These are phyloP conservation scores for Teunomyces pallodes DNA, from an alignment of 805 yeast genomes.

Conservation along the genomic window DNA sequence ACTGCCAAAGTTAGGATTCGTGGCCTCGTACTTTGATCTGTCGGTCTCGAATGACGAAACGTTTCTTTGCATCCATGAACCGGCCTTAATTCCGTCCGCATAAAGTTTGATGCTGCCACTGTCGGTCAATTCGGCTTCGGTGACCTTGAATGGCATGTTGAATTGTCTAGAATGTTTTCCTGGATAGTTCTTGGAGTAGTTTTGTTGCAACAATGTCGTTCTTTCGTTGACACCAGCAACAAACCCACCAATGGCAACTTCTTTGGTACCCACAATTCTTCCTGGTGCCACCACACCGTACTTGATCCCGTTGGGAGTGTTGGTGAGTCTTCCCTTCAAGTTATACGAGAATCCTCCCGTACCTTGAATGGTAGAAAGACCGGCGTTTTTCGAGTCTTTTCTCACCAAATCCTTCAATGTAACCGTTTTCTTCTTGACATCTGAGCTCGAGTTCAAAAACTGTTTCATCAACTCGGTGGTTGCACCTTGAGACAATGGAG, in stretches of 20 bases:
- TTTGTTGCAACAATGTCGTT: constrained; percentile 32
- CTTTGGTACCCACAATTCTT: constrained; percentile 51
- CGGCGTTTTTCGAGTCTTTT: constrained; percentile 11
- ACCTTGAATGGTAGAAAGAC: constrained; percentile 45
- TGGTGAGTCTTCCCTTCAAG: constrained; percentile 63
- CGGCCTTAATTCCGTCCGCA: constrained; percentile 41
- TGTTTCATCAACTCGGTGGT: constrained; percentile 30
- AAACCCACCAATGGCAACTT: constrained; percentile 62
- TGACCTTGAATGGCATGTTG: constrained; percentile 42
- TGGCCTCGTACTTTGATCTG: constrained; percentile 26
- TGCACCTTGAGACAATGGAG: constrained; percentile 20
- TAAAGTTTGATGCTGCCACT: constrained; percentile 39
- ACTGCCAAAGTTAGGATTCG: constrained; percentile 31
- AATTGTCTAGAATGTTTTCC: constrained; percentile 44
- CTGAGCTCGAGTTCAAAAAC: constrained; percentile 25
- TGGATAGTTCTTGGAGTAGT: constrained; percentile 33
- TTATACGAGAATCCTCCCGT: constrained; percentile 75
- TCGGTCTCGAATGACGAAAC: constrained; percentile 17
- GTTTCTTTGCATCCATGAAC: constrained; percentile 37
- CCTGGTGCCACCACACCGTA: constrained; percentile 62
- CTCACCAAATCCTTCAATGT: constrained; percentile 23
- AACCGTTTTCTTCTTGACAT: constrained; percentile 20
- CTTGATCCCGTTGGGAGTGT: constrained; percentile 68
- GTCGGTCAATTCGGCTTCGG: constrained; percentile 33
- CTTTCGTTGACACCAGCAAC: constrained; percentile 35